phyloP scores from a whole-genome alignment of 371 early-diverging fungal species.

The Globomyces sp. region DNA sequence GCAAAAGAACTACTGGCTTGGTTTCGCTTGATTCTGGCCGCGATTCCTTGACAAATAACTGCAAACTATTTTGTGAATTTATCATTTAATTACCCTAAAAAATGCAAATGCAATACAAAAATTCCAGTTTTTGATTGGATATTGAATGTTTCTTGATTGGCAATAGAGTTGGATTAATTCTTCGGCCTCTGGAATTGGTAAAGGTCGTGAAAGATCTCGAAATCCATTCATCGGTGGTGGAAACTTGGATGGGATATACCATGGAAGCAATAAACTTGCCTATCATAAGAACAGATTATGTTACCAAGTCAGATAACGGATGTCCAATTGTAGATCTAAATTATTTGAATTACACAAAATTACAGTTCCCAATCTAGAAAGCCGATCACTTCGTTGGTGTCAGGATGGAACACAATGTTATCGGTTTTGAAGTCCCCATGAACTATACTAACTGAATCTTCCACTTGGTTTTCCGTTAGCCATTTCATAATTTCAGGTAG shows the following conservation, averaged over 20 bases:
- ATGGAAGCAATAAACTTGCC: slow-evolving; percentile 80
- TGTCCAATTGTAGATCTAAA: slow-evolving; percentile 84
- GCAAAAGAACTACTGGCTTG: slow-evolving; percentile 83
- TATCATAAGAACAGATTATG: no score
- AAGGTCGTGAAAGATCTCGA: slow-evolving; percentile 33
- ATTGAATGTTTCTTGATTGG: slow-evolving; percentile 46
- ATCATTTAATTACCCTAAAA: slow-evolving; percentile 54
- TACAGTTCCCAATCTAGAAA: slow-evolving; percentile 93
- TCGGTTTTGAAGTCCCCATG: slow-evolving; percentile 94
- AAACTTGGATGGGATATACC: slow-evolving; percentile 41
- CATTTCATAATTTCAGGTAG: slow-evolving; percentile 70
- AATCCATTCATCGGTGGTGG: slow-evolving; percentile 25
- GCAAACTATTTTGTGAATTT: slow-evolving; percentile 46
- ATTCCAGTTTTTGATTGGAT: slow-evolving; percentile 66
- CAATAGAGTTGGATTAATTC: slow-evolving; percentile 69
- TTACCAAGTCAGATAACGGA: slow-evolving; percentile 77
- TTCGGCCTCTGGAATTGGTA: slow-evolving; percentile 63
- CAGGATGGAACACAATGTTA: slow-evolving; percentile 72
- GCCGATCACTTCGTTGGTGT: slow-evolving; percentile 76
- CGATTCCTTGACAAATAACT: slow-evolving; percentile 83
- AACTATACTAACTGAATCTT: slow-evolving; percentile 75
- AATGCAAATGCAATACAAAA: slow-evolving; percentile 63
- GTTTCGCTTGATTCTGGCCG: slow-evolving; percentile 79
- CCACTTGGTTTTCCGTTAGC: slow-evolving; percentile 65
- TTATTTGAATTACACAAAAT: neutral